Percentiles rank a stretch among this genome's conserved stretches.
phyloP scores from a whole-genome alignment of 1,139 yeast genomes.

The Scheffersomyces segobiensis region DNA sequence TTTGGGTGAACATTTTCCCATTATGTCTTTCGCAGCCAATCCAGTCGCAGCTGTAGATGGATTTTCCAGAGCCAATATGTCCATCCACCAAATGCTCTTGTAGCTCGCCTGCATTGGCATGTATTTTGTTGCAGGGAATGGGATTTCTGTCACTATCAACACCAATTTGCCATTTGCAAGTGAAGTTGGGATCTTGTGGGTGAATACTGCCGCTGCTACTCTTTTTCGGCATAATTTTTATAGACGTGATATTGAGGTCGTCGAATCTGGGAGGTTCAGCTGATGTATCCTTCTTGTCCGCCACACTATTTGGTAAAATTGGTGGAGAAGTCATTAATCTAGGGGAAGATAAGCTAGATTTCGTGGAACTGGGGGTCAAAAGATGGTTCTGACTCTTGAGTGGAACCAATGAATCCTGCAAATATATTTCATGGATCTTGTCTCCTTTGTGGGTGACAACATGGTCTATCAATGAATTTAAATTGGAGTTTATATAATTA shows the following conservation, averaged over 20 bases:
- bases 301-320: background rate
- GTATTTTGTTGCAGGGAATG: constrained; percentile 49
- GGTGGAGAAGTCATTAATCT: background rate
- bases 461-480: constrained; percentile 59
- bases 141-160: constrained; percentile 29
- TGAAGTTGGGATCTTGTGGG: constrained; percentile 24
- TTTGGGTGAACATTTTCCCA: constrained; percentile 67
- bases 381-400: constrained; percentile 8
- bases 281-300: background rate
- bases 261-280: background rate
- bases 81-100: constrained; percentile 66
- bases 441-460: constrained; percentile 50
- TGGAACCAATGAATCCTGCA: constrained; percentile 4
- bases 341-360: constrained; percentile 14
- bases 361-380: constrained; percentile 18
- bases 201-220: constrained; percentile 10
- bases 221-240: constrained; percentile 34
- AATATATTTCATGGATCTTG: background rate
- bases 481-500: constrained; percentile 51
- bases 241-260: constrained; percentile 30
- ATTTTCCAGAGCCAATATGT: constrained; percentile 77
- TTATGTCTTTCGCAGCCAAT: constrained; percentile 66
- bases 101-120: constrained; percentile 56
- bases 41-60: constrained; percentile 76
- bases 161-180: constrained; percentile 51